Evolutionary conservation across 495 filamentous ascomycete species (phyloP).

Genomic region (Penicillium daleae): DNA sequence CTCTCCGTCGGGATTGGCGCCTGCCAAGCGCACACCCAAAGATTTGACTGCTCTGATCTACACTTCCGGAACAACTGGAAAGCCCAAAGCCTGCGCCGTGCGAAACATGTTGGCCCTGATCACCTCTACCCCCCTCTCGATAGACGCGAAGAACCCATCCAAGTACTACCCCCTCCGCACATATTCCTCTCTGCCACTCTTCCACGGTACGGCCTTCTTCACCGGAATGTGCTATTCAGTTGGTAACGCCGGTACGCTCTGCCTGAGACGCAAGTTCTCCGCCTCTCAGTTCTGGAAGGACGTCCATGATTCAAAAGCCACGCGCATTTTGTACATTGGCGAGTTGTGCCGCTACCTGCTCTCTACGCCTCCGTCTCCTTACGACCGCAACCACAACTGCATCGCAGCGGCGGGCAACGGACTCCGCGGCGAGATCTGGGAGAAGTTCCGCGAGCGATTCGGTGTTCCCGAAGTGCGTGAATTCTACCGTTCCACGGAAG

Average conservation of each 20-base stretch:
- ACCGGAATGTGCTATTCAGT: slow-evolving; percentile 57
- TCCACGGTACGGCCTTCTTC: slow-evolving; percentile 80
- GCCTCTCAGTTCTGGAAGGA: slow-evolving; percentile 87
- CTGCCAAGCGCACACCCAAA: slow-evolving; percentile 44
- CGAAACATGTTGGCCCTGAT: slow-evolving; percentile 58
- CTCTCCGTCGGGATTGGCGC: slow-evolving; percentile 32
- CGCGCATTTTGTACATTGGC: slow-evolving; percentile 89
- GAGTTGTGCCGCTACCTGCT: slow-evolving; percentile 92
- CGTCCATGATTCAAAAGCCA: slow-evolving; percentile 73
- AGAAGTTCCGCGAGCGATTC: slow-evolving; percentile 82
- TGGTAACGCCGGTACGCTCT: slow-evolving; percentile 48
- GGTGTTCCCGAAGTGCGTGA: slow-evolving; percentile 78
- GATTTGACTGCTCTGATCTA: slow-evolving; percentile 76
- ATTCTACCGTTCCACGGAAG: slow-evolving; percentile 91
- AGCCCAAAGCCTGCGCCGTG: slow-evolving; percentile 87
- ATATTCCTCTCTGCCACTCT: slow-evolving; percentile 92
- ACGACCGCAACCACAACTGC: slow-evolving; percentile 75
- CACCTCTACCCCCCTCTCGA: slow-evolving; percentile 43
- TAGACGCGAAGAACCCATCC: slow-evolving; percentile 38
- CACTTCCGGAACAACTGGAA: slow-evolving; percentile 86
- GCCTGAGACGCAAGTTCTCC: slow-evolving; percentile 73
- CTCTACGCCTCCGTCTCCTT: slow-evolving; percentile 68
- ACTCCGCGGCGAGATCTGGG: slow-evolving; percentile 89
- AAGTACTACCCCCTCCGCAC: slow-evolving; percentile 65
- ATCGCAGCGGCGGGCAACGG: slow-evolving; percentile 86